These are phyloP conservation scores for Balakata baccata DNA, from an alignment of 345 rosid genomes.

Conservation along the genomic window DNA sequence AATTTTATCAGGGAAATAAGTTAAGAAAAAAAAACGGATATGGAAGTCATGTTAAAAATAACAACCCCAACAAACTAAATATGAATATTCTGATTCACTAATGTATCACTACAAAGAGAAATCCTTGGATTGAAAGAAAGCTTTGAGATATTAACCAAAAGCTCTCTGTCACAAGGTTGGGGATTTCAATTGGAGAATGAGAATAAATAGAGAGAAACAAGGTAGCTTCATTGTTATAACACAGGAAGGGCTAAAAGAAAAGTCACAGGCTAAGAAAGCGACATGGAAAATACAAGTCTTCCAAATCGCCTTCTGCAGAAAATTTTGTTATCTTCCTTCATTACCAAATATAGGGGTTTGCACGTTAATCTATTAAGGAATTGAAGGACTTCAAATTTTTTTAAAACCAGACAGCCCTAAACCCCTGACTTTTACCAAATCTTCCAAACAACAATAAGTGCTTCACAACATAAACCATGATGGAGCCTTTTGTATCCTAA, in stretches of 20 bases:
- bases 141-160: not conserved
- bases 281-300: no score
- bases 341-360: not conserved
- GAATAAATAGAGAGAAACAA: not conserved
- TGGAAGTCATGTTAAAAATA: not conserved
- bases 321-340: no score
- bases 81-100: not conserved
- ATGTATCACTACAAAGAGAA: not conserved
- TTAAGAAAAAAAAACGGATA: not conserved
- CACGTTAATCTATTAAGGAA: not conserved
- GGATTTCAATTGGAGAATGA: not conserved
- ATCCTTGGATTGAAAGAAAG: not conserved
- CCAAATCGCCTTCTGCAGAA: no score
- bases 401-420: not conserved
- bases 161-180: not conserved
- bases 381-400: not conserved
- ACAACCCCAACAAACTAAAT: not conserved
- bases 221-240: not conserved
- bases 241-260: no score
- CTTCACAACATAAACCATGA: not conserved
- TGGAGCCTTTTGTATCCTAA: not conserved
- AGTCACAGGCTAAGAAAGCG: no score
- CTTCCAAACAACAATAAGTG: not conserved
- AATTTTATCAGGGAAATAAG: not conserved
- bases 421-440: not conserved